Percentiles rank a stretch among this genome's conserved stretches.
Evolutionary conservation across 83 land plant species (phyloP).

Genomic region (Larix sibirica): DNA sequence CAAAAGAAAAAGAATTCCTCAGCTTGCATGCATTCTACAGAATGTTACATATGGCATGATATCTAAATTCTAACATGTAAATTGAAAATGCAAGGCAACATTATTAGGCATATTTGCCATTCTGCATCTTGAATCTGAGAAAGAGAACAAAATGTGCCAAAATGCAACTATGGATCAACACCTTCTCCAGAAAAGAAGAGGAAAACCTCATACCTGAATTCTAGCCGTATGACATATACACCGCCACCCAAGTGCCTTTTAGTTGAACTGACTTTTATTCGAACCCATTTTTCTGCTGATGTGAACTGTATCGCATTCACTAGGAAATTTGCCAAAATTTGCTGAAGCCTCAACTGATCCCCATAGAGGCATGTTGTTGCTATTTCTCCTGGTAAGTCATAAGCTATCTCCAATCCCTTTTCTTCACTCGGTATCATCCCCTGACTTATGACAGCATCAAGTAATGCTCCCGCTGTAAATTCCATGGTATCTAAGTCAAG

Average conservation of each 20-base stretch:
- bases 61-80: not conserved
- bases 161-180: not conserved
- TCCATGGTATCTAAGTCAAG: slow-evolving; percentile 67
- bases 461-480: slow-evolving; percentile 47
- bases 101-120: not conserved
- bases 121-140: not conserved
- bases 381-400: slow-evolving; percentile 31
- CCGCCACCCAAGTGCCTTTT: slow-evolving; percentile 51
- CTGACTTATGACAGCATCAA: slow-evolving; percentile 66
- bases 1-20: too few relatives aligned
- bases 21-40: not conserved
- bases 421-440: slow-evolving; percentile 54
- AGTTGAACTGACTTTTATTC: slow-evolving; percentile 25
- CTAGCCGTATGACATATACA: slow-evolving; percentile 52
- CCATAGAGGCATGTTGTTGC: slow-evolving; percentile 46
- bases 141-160: not conserved
- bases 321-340: slow-evolving; percentile 62
- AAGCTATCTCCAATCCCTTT: slow-evolving; percentile 43
- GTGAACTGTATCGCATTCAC: slow-evolving; percentile 45
- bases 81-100: not conserved
- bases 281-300: slow-evolving; percentile 44
- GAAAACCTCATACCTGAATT: slow-evolving; percentile 52
- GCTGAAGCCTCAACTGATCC: slow-evolving; percentile 67
- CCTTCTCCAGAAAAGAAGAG: not conserved
- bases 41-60: not conserved